Percentiles rank a stretch among this genome's conserved stretches.
Evolutionary conservation across 2,329 filamentous ascomycete genomes (phyloP).

Genomic region (Epichloe sylvatica): DNA sequence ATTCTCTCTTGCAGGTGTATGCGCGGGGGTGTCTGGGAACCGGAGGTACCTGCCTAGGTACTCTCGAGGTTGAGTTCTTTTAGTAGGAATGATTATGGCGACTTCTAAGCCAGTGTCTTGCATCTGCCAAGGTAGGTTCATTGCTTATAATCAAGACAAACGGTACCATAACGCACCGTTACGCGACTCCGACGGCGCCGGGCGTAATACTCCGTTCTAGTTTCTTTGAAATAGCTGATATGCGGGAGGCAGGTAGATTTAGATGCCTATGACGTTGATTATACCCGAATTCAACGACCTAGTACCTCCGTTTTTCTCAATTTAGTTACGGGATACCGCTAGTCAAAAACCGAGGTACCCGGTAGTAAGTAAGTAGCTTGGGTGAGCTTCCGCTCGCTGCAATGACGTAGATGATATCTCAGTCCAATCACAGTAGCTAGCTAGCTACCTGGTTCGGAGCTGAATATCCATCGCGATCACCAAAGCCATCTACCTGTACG

Average conservation of each 20-base stretch:
- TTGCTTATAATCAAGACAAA: background rate
- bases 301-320: background rate
- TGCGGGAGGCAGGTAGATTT: too few species aligned
- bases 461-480: too few species aligned
- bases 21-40: background rate
- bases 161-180: background rate
- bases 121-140: background rate
- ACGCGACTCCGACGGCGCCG: background rate
- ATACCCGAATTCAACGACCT: too few species aligned
- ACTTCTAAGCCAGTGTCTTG: background rate
- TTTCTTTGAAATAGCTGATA: too few species aligned
- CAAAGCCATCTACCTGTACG: background rate
- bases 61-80: background rate
- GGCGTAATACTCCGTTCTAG: background rate
- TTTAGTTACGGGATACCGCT: too few species aligned
- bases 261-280: too few species aligned
- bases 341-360: background rate
- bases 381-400: slow-evolving; percentile 8
- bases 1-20: background rate
- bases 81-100: background rate
- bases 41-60: background rate
- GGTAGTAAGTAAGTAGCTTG: background rate
- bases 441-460: too few species aligned
- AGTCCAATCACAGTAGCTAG: background rate
- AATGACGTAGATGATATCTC: slow-evolving; percentile 9